Evolutionary conservation across 768 basidiomycete species (phyloP), one percentile per base, ranked within the genome.

Genomic region (Leccinum incarnatum): DNA sequence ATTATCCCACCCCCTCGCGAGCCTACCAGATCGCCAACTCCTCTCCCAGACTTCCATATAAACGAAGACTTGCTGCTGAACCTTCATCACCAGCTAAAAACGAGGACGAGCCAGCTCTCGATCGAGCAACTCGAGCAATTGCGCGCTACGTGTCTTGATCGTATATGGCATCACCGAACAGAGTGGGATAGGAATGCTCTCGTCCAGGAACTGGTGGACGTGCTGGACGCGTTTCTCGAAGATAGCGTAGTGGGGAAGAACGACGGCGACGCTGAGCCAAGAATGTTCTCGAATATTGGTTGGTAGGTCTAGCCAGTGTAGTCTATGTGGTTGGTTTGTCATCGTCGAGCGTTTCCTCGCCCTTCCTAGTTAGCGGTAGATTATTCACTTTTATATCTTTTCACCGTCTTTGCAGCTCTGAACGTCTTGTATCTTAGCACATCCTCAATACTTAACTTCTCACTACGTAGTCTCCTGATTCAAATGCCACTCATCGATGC

Each of bases 71-170:
- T 78, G 10, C 64, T 96, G 25, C 65, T 64, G 0, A 67, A 79
- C 10, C 80, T 98, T 0, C 73, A 76, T 56, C 48, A 69, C 2
- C 72, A 77, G 48, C 70, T 98, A 27, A 74, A 74, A 36, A 75
- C 81, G 17, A 69, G 69, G 48, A 97, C 96, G 1, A 69, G 60
- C 6, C 69, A 68, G 0, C 76, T 98, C 46, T 91, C 79, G 25
- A 80, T 98, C 52, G 97, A 99, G 69, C 86, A 96, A 69, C 81
- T 99, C 6, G 97, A 98, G 70, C 95, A 98, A 72, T 79, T 99
- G 6, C 84, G 97, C 5, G 95, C 97, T 8, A 85, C 82, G 2
- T 89, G 86, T 65, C 82, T 95, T 25, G 84, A 86, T 45, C 78
- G 78, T 52, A 80, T 98, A n/a, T 99, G 95, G 95, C 78, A 84